Evolutionary conservation across 345 rosid genomes (phyloP).

Genomic region (Gossypium raimondii): DNA sequence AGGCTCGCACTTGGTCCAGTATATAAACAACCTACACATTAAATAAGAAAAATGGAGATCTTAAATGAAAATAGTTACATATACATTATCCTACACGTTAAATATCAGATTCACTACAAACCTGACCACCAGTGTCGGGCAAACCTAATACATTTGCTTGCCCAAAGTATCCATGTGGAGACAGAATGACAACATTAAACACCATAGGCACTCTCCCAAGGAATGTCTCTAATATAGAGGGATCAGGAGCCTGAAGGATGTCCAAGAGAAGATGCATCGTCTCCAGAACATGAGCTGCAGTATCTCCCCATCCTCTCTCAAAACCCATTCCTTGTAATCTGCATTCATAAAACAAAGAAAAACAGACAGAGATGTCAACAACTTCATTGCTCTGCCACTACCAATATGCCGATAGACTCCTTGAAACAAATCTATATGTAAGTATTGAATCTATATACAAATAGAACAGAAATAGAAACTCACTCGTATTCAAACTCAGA

Average conservation of each 20-base stretch:
- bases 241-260: conserved; percentile 97
- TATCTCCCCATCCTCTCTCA: conserved; percentile 99
- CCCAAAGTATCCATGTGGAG: conserved; percentile 96
- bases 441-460: background rate
- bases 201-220: conserved; percentile 95
- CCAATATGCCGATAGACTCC: background rate
- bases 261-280: conserved; percentile 84
- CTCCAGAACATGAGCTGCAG: conserved; percentile 67
- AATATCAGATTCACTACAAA: conserved; percentile 20
- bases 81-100: background rate
- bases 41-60: conserved; percentile 4
- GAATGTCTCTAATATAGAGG: conserved; percentile 81
- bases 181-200: conserved; percentile 88
- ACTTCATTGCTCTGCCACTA: background rate
- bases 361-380: conserved; percentile 7
- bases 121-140: conserved; percentile 99
- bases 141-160: conserved; percentile 99
- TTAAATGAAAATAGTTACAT: conserved; percentile 2
- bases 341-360: conserved; percentile 6
- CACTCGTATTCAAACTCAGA: conserved; percentile 72
- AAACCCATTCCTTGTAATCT: conserved; percentile 93
- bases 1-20: conserved; percentile 95
- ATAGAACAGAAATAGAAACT: conserved; percentile 9
- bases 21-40: conserved; percentile 81
- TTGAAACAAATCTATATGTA: background rate